Evolutionary conservation across 768 basidiomycete species (phyloP).

Genomic region (Termitomyces sp.): DNA sequence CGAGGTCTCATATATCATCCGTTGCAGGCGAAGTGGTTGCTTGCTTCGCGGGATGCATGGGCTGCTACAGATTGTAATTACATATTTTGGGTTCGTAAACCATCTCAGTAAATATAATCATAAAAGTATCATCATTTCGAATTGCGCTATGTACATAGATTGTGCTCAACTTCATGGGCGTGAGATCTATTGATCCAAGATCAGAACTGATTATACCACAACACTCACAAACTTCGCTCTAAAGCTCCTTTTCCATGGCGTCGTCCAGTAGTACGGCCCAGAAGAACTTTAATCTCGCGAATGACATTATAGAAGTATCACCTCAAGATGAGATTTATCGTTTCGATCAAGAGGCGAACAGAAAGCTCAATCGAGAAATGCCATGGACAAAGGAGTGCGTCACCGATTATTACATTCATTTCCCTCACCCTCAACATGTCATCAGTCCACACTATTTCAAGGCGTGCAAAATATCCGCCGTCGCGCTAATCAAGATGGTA

Average conservation of each 20-base stretch:
- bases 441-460: slow-evolving; percentile 76
- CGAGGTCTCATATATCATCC: slow-evolving; percentile 77
- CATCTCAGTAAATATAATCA: slow-evolving; percentile 20
- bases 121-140: background rate
- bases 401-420: background rate
- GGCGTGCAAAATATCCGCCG: slow-evolving; percentile 90
- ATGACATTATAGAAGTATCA: slow-evolving; percentile 65
- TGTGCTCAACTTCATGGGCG: no score
- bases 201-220: background rate
- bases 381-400: slow-evolving; percentile 89
- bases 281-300: slow-evolving; percentile 67
- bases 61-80: slow-evolving; percentile 68
- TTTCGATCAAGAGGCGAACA: slow-evolving; percentile 68
- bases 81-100: slow-evolving; percentile 84
- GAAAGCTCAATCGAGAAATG: slow-evolving; percentile 55
- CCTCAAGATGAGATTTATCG: slow-evolving; percentile 78
- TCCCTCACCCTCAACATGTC: background rate
- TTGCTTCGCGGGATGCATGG: slow-evolving; percentile 56
- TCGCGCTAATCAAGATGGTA: slow-evolving; percentile 95
- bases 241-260: background rate
- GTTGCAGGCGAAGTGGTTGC: slow-evolving; percentile 59
- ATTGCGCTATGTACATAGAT: no score
- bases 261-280: slow-evolving; percentile 54
- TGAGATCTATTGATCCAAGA: background rate
- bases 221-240: slow-evolving; percentile 3